Percentiles rank a stretch among this genome's conserved stretches.
Evolutionary conservation across 495 filamentous ascomycete genomes (phyloP).

Genomic region (Xylaria palmicola): DNA sequence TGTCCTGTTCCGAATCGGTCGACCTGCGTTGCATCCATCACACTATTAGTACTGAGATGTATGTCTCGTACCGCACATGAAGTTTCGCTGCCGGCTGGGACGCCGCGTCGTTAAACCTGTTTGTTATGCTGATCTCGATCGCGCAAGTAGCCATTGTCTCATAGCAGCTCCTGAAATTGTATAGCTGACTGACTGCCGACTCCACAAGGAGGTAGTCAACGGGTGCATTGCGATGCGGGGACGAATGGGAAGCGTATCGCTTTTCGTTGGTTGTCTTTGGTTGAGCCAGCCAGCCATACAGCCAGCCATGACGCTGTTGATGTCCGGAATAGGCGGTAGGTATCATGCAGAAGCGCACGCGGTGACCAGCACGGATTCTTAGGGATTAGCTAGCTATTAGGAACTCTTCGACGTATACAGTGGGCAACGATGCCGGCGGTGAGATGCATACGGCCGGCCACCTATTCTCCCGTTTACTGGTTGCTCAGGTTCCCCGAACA

Average conservation of each 20-base stretch:
- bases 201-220: not conserved
- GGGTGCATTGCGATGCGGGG: conserved; percentile 10
- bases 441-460: not conserved
- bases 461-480: not conserved
- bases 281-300: not conserved
- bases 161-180: not conserved
- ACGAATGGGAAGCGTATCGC: conserved; percentile 2
- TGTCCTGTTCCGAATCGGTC: conserved; percentile 10
- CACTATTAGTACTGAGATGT: not conserved
- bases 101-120: not conserved
- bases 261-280: not conserved
- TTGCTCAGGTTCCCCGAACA: conserved; percentile 10
- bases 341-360: not conserved
- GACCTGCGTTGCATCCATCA: not conserved
- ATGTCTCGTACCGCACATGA: not conserved
- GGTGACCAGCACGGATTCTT: not conserved
- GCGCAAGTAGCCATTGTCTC: not conserved
- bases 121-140: not conserved
- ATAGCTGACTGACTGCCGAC: not conserved
- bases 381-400: not conserved
- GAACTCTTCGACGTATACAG: not conserved
- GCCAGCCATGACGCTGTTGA: not conserved
- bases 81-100: not conserved
- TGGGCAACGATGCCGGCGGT: not conserved
- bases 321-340: not conserved